Base-by-base conservation (phyloP, 1,139 yeast species). In the Torulaspora pretoriensis region DNA sequence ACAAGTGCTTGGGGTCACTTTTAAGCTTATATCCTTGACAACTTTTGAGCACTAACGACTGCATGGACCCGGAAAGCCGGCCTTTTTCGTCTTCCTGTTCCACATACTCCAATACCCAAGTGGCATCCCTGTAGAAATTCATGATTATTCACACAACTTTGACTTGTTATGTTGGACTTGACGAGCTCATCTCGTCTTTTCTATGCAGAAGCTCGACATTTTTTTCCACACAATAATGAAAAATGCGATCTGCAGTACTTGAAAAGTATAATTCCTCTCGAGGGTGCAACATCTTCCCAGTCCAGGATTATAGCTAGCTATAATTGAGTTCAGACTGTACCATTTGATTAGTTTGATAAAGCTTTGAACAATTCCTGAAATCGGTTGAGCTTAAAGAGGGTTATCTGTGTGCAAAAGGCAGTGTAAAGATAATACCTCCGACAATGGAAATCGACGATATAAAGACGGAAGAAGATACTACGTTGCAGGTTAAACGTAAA, bases 1-100 rank as follows among this genome's bases (percentile, higher is more conserved):
- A 88, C 3, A 90, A 68, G 60, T 89, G 97, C 56, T 85, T 85
- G 0, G 96, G 95, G 45, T 81, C 75, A 2, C 80, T 70, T 56
- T 74, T 71, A 45, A 80, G 62, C 48, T 70, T 70, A 42, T 70
- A 68, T 29, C 66, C 64, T 45, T 70, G 72, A 27, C 77, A 67
- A 7, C 73, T 78, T 44, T 74, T 77, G 65, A 87, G 83, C 25
- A 88, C 79, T 22, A 90, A 70, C 25, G 77, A 74, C 56, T 82
- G 88, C 36, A 88, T 68, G 10, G 92, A 79, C 0, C 85, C 85
- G 8, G 65, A 61, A 8, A 61, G 50, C 37, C 55, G 49, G 8
- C 59, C 59, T 32, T 56, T 55, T 38, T 70, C 70, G 14, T 72
- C 72, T 45, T 68, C 68, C 29, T 56, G 52, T 34, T 69, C 71